Evolutionary conservation across 2,329 filamentous ascomycete species (phyloP), one percentile per base, ranked within the genome.

Genomic region (Rhynchosporium graminicola): DNA sequence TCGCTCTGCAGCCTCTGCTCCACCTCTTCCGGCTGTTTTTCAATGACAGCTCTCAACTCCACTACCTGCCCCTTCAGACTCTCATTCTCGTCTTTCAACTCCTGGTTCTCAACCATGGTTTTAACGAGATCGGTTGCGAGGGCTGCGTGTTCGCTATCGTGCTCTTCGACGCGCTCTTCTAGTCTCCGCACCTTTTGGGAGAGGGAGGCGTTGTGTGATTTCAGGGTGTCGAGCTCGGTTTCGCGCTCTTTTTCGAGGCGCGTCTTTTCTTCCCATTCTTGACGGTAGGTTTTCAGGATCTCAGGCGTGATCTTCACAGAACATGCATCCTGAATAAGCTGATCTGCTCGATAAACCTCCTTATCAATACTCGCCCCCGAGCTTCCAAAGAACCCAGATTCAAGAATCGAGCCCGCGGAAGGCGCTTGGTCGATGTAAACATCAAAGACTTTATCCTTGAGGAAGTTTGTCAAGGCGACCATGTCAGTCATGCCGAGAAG

Each of bases 361-460:
- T 97, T 97, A 74, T 99, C 95, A 12, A 92, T 84, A 68, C 87
- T 90, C n/a, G 88, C 87, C 40, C 91, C 92, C 29, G 92, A 94
- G 74, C 89, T 94, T 64, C 95, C 95, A 73, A 99, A 99, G 81
- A 99, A 99, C 13, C 95, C 95, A 48, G 92, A 96, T 76, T 99
- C 95, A 0, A 98, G 84, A 54, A 99, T 89, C 15, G 92, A 97
- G 57, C 88, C 92, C n/a, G 92, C 88, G 2, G 92, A 96, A 0
- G 95, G 95, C 7, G 92, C 86, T 70, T 92, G 90, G 76, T 99
- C 95, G 66, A 99, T 97, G 76, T 99, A 99, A 45, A 92, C 92
- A 73, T 99, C 95, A 67, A 99, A 99, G 0, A 99, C 74, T 68
- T 90, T 90, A 76, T 99, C 95, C 74, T 97, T 97, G 31, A 99